Percentiles rank a stretch among this genome's conserved stretches.
Conservation (phyloP, 2,329 filamentous ascomycete genomes). For the Aureobasidium sp. region DNA sequence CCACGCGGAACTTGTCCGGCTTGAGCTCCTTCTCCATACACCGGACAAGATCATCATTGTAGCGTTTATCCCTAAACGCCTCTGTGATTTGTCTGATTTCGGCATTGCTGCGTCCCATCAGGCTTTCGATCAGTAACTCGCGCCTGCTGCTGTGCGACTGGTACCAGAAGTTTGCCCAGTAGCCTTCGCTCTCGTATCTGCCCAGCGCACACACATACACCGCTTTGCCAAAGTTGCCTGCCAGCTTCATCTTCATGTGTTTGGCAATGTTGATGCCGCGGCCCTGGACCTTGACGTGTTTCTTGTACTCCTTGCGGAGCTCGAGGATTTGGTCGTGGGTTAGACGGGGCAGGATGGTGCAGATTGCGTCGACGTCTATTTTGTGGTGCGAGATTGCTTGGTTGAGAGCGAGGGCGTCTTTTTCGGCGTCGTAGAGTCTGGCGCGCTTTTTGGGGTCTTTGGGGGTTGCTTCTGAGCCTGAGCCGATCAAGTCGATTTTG, state of each 20-base stretch:
- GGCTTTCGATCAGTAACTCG: conserved; percentile 83
- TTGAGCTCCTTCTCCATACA: conserved; percentile 92
- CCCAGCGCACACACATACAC: conserved; percentile 87
- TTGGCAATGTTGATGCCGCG: conserved; percentile 80
- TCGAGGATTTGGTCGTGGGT: conserved; percentile 83
- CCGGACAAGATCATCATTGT: conserved; percentile 67
- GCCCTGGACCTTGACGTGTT: conserved; percentile 72
- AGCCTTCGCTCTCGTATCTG: conserved; percentile 85
- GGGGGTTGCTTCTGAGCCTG: not conserved
- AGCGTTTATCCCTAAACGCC: conserved; percentile 86
- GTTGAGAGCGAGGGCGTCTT: conserved; percentile 70
- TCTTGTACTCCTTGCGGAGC: conserved; percentile 84
- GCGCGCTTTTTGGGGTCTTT: conserved; percentile 52
- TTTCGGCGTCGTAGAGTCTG: conserved; percentile 74
- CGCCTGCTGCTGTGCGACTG: conserved; percentile 77
- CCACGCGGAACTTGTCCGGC: conserved; percentile 91
- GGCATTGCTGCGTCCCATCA: conserved; percentile 85
- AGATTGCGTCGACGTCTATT: conserved; percentile 61
- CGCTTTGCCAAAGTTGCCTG: conserved; percentile 76
- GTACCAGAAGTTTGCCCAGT: conserved; percentile 99
- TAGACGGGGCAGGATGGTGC: conserved; percentile 76
- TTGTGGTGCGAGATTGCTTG: conserved; percentile 62
- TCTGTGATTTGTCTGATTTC: conserved; percentile 84
- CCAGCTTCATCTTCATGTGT: conserved; percentile 75
- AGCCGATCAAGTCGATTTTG: not conserved